A percentile compares a stretch with the other conserved stretches of the same genome.
Conservation (phyloP, 257 asterid genomes). For the Nicotiana noctiflora region DNA sequence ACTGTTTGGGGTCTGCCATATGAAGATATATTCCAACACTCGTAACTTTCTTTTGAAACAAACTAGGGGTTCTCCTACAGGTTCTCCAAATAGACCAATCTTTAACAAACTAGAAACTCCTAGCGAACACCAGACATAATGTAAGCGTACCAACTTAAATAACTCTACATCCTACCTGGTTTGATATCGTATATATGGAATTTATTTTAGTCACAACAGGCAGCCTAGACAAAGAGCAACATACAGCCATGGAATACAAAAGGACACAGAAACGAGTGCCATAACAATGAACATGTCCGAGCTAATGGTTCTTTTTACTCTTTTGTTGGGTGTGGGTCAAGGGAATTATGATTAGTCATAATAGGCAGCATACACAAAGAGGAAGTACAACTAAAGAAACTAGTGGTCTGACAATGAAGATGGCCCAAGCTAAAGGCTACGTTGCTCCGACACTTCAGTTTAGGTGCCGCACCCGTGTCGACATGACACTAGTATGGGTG, state of each 20-base stretch:
- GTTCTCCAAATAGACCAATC: background rate
- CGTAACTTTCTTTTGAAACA: background rate
- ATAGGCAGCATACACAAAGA: background rate
- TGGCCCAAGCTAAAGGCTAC: background rate
- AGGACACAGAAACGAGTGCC: background rate
- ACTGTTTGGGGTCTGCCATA: background rate
- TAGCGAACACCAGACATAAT: background rate
- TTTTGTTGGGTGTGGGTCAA: background rate
- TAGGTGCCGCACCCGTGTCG: too few species aligned
- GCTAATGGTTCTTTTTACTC: background rate
- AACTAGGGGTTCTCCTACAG: background rate
- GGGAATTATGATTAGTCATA: conserved; percentile 1
- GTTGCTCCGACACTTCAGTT: too few species aligned
- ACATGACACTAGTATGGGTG: too few species aligned
- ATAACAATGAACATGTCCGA: background rate
- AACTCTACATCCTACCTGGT: background rate
- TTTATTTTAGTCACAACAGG: background rate
- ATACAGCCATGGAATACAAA: background rate
- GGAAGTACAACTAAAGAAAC: background rate
- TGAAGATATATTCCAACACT: background rate
- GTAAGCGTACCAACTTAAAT: background rate
- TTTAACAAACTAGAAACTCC: conserved; percentile 3
- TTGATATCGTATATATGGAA: background rate
- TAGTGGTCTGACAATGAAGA: background rate
- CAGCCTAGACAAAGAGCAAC: background rate